These are phyloP conservation scores for Yamadazyma aaseri DNA, from an alignment of 1,139 yeast species.

Conservation along the genomic window DNA sequence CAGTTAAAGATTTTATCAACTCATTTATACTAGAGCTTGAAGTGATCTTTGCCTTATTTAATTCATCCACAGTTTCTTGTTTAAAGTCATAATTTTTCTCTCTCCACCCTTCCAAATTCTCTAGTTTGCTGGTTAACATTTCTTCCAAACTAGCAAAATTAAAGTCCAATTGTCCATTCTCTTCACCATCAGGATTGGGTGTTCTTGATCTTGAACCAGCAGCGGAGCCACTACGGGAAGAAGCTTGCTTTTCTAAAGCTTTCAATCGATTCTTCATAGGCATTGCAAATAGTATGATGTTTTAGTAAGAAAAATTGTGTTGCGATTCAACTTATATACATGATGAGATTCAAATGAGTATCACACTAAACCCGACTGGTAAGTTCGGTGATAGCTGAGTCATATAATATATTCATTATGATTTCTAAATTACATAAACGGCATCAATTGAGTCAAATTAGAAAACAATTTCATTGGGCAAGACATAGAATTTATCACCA, in stretches of 20 bases:
- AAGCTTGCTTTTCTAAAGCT: constrained; percentile 1
- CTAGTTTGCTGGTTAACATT: constrained; percentile 36
- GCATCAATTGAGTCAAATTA: constrained; percentile 14
- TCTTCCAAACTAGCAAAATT: constrained; percentile 43
- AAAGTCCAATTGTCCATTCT: constrained; percentile 39
- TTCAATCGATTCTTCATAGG: not conserved
- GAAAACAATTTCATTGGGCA: constrained; percentile 61
- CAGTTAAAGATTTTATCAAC: constrained; percentile 37
- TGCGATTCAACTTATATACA: no score
- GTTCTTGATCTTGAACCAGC: constrained; percentile 42
- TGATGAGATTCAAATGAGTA: no score
- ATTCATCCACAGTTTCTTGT: constrained; percentile 31
- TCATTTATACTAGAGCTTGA: constrained; percentile 42
- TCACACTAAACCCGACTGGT: no score
- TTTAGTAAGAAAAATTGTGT: no score
- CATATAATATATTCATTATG: no score
- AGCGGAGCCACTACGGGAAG: constrained; percentile 21
- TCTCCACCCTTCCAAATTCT: constrained; percentile 26
- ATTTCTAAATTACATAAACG: no score
- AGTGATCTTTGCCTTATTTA: constrained; percentile 38
- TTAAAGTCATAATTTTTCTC: constrained; percentile 22
- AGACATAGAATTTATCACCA: constrained; percentile 57
- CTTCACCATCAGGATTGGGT: constrained; percentile 46
- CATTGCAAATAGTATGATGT: no score
- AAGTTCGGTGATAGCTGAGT: not conserved